Conservation (phyloP, 164 flowering plant genomes). For the Pachysandra terminalis region DNA sequence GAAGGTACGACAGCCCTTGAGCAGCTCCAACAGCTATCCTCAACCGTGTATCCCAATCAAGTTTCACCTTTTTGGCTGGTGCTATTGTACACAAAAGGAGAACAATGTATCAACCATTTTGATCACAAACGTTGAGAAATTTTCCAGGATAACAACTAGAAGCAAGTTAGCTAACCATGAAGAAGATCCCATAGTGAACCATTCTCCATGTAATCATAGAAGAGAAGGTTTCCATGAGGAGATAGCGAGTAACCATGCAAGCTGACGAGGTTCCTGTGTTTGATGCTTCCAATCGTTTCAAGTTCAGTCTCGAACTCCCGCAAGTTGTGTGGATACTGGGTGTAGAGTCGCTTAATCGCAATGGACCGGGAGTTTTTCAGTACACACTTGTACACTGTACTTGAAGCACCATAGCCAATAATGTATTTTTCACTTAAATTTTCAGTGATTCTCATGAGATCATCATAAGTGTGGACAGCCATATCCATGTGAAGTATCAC, state of each 20-base stretch:
- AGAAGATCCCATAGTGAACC: conserved; percentile 96
- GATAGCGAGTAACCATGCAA: conserved; percentile 83
- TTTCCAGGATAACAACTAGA: neutral
- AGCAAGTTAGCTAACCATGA: conserved; percentile 78
- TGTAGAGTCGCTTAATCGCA: conserved; percentile 83
- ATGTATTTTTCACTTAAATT: conserved; percentile 84
- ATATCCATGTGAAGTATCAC: conserved; percentile 90
- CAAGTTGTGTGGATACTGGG: conserved; percentile 50
- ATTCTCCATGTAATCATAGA: conserved; percentile 95
- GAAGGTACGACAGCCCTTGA: conserved; percentile 91
- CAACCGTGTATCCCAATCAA: conserved; percentile 88
- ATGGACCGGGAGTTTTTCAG: conserved; percentile 79
- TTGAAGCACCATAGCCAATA: conserved; percentile 88
- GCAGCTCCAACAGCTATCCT: conserved; percentile 90
- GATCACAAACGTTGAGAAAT: neutral
- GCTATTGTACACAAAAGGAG: conserved; percentile 37
- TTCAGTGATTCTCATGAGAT: conserved; percentile 85
- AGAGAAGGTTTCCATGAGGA: conserved; percentile 74
- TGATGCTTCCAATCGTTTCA: conserved; percentile 81
- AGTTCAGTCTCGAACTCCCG: conserved; percentile 90
- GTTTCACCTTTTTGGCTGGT: conserved; percentile 71
- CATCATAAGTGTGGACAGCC: conserved; percentile 86
- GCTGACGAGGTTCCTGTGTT: conserved; percentile 84
- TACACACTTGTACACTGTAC: conserved; percentile 88
- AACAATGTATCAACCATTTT: neutral